Percentiles rank a stretch among this genome's conserved stretches.
These are phyloP conservation scores for Candida adriatica DNA, from an alignment of 805 yeast genomes.

Conservation along the genomic window DNA sequence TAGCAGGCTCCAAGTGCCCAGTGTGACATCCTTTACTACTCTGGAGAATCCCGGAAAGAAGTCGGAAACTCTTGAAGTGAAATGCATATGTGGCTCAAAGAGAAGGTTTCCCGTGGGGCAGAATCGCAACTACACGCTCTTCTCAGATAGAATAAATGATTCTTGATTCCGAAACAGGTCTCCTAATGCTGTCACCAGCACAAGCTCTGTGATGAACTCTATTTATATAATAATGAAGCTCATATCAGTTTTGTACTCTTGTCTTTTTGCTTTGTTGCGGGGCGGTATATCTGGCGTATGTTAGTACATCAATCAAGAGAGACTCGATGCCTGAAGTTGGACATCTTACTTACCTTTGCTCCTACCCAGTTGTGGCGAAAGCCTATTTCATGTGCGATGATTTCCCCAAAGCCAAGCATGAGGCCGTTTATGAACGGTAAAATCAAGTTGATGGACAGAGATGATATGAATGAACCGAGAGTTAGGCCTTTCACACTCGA, in stretches of 20 bases:
- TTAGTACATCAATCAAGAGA: neutral
- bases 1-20: constrained; percentile 42
- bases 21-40: constrained; percentile 31
- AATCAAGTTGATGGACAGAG: constrained; percentile 65
- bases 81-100: constrained; percentile 45
- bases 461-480: constrained; percentile 12
- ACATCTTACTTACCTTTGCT: constrained; percentile 42
- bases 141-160: constrained; percentile 16
- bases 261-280: constrained; percentile 23
- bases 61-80: constrained; percentile 41
- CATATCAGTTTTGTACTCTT: constrained; percentile 14
- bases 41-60: constrained; percentile 38
- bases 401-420: constrained; percentile 95
- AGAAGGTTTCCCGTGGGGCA: constrained; percentile 62
- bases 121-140: constrained; percentile 40
- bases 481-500: too few species aligned
- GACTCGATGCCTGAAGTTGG: too few species aligned
- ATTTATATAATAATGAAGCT: neutral
- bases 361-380: constrained; percentile 71
- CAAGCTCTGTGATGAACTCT: too few species aligned
- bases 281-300: constrained; percentile 25
- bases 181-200: too few species aligned
- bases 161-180: too few species aligned
- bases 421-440: constrained; percentile 89
- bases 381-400: constrained; percentile 88